Evolutionary conservation across 306 rosid genomes (phyloP).

Genomic region (Leucaena leucocephala): DNA sequence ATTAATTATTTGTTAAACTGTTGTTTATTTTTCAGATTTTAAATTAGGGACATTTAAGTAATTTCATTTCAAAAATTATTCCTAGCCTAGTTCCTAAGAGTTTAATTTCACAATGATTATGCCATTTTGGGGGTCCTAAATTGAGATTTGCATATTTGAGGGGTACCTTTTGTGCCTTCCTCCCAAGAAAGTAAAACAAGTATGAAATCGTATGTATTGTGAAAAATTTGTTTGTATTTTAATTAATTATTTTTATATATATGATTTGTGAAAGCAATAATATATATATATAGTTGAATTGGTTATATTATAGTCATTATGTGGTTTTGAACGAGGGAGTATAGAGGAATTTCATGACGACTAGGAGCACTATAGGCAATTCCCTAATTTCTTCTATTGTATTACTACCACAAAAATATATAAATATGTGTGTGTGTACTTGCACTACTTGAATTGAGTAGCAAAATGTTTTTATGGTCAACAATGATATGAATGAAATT

Average conservation of each 20-base stretch:
- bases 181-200: neutral
- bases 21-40: too few relatives aligned
- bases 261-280: slow-evolving; percentile 19
- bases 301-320: slow-evolving; percentile 39
- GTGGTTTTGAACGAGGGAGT: slow-evolving; percentile 43
- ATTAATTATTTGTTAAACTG: too few relatives aligned
- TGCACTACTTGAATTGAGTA: slow-evolving; percentile 32
- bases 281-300: neutral
- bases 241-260: neutral
- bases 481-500: slow-evolving; percentile 55
- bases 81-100: too few relatives aligned
- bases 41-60: too few relatives aligned
- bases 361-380: slow-evolving; percentile 47
- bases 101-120: too few relatives aligned
- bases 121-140: too few relatives aligned
- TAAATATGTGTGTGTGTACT: neutral
- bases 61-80: too few relatives aligned
- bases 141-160: too few relatives aligned
- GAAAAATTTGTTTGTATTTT: neutral
- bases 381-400: slow-evolving; percentile 59
- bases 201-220: neutral
- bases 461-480: slow-evolving; percentile 56
- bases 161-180: too few relatives aligned
- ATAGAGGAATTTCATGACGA: slow-evolving; percentile 47
- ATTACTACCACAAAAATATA: slow-evolving; percentile 39